A percentile compares a stretch with the other conserved stretches of the same genome.
Evolutionary conservation across 177 flowering plant species (phyloP).

Genomic region (Telopea speciosissima): DNA sequence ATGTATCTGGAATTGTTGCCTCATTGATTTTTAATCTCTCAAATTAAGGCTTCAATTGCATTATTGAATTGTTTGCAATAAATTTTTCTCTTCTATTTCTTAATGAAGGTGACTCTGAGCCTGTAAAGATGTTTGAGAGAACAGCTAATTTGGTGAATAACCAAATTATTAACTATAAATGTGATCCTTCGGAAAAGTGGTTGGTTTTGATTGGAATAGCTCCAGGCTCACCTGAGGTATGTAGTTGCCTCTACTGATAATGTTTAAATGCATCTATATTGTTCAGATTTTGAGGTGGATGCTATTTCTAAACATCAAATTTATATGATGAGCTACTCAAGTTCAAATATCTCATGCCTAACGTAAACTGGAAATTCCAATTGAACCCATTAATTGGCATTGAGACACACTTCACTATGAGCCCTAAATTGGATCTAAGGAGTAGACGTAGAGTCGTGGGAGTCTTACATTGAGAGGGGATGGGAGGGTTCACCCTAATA

Average conservation of each 20-base stretch:
- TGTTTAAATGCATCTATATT: no score
- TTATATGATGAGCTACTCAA: no score
- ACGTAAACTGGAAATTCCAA: no score
- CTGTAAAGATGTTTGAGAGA: constrained; percentile 93
- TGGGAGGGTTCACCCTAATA: no score
- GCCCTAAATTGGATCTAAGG: no score
- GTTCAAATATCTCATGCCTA: no score
- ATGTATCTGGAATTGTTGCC: background rate
- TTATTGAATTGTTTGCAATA: background rate
- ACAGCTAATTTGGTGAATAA: constrained; percentile 83
- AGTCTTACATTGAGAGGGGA: no score
- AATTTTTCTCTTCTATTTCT: background rate
- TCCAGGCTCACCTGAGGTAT: constrained; percentile 94
- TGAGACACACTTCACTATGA: no score
- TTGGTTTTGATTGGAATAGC: constrained; percentile 96
- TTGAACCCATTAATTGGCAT: no score
- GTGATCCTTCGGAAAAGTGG: constrained; percentile 96
- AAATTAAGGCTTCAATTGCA: background rate
- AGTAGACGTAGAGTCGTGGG: no score
- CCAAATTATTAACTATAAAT: constrained; percentile 90
- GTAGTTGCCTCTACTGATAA: background rate
- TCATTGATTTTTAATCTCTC: constrained; percentile 3
- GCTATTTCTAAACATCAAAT: no score
- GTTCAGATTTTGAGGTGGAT: no score
- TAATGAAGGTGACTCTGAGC: constrained; percentile 80